Base-by-base conservation (phyloP, 352 stramenopile genomes). In the Pythium rishiriense region DNA sequence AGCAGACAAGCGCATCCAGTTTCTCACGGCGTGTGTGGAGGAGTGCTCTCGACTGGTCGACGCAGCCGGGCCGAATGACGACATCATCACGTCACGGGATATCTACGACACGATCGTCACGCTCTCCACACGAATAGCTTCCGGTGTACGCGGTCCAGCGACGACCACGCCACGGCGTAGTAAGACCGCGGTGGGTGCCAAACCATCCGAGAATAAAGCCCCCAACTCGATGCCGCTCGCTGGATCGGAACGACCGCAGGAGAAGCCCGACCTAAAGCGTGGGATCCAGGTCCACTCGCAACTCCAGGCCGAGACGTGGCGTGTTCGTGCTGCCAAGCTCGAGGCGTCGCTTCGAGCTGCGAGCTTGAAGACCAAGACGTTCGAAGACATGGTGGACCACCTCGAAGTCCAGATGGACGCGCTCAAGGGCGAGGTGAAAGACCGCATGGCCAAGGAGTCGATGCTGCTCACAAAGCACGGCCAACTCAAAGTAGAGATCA, bases 1-100 rank as follows among this genome's bases (percentile, higher is more conserved):
- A 57, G 74, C 68, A 12, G 72, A 80, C 28, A 73, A 61, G 49
- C 74, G 78, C 15, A 76, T 87, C 15, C 66, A 62, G 1, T 87
- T 82, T 52, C 59, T 87, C 5, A 70, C 66, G 6, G 46, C 65
- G 33, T 87, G 78, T 45, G 68, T 87, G 0, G 64, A 76, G 25
- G 78, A 82, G 24, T 83, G 73, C 12, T 59, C 61, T 6, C 67
- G 75, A 14, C 62, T 76, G 10, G 60, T 81, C 0, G 63, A 84
- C 47, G 21, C 39, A 1, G 10, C 49, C 8, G 43, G 29, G 9
- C 33, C 42, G 1, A 43, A 39, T 17, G 17, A 72, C 64, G 28
- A 66, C n/a, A 8, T 76, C 22, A 66, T 72, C 21, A 72, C 33
- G 19, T 21, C 62, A 1, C 69, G 68, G 21, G 69, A 83, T 28